Percentiles rank a stretch among this genome's conserved stretches.
phyloP scores from a whole-genome alignment of 1,284 basidiomycete genomes.

The Termitomyces sp. region DNA sequence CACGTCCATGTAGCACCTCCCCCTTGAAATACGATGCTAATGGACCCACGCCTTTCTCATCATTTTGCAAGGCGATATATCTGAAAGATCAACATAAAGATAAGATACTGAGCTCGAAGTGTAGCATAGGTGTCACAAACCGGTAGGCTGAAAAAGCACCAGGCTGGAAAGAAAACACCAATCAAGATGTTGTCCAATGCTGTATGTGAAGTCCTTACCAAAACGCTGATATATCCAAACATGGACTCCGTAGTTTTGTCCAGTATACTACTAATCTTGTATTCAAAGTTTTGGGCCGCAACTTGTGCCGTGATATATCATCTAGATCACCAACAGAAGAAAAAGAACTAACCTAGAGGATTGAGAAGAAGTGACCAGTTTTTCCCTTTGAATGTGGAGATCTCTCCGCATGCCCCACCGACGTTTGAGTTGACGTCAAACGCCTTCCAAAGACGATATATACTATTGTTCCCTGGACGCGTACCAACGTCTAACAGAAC shows the following conservation, averaged over 20 bases:
- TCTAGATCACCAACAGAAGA: conserved; percentile 3
- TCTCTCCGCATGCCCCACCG: conserved; percentile 93
- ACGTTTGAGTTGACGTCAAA: conserved; percentile 93
- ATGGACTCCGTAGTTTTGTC: conserved; percentile 93
- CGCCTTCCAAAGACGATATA: conserved; percentile 94
- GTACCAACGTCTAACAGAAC: conserved; percentile 93
- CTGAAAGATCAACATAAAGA: conserved; percentile 24
- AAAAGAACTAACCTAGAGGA: conserved; percentile 62
- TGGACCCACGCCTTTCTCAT: conserved; percentile 81
- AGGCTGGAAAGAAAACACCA: conserved; percentile 45
- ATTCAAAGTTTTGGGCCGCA: conserved; percentile 93
- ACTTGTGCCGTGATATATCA: conserved; percentile 41
- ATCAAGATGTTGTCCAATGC: not conserved
- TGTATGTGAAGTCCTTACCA: conserved; percentile 37
- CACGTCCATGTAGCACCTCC: conserved; percentile 84
- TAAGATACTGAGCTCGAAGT: not conserved
- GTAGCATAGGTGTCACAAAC: conserved; percentile 21
- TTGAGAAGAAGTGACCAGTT: conserved; percentile 79
- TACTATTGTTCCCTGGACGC: conserved; percentile 75
- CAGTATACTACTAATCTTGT: conserved; percentile 89
- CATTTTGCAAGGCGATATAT: conserved; percentile 88
- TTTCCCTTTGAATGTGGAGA: conserved; percentile 89
- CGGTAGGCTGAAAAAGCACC: conserved; percentile 93
- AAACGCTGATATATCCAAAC: conserved; percentile 88
- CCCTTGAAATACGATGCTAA: conserved; percentile 97